Evolutionary conservation across 768 basidiomycete species (phyloP), one percentile per base, ranked within the genome.

Genomic region (Termitomyces sp.): DNA sequence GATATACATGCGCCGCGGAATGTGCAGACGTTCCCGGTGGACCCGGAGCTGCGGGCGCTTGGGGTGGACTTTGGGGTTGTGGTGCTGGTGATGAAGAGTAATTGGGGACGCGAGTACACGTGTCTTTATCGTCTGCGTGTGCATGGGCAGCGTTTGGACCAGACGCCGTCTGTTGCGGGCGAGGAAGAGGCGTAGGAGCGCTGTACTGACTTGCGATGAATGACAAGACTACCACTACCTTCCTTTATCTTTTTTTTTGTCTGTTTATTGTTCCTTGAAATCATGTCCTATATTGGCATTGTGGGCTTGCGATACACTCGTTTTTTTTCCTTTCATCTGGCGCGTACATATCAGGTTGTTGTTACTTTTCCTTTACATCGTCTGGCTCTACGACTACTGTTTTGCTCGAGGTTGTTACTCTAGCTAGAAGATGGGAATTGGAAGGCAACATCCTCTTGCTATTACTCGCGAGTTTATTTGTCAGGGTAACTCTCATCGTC

Each of bases 71-170:
- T 96, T 65, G 91, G 91, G 2, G 75, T 96, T 53, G 90, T 98
- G 28, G 84, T 88, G 59, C 76, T 97, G 67, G 76, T 83, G 61
- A 77, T 98, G 64, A 79, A 84, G 72, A 88, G 77, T 67, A 98
- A 98, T 68, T 98, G 94, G 88, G 96, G 95, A 42, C 77, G 78
- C 6, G 85, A 88, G 57, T 92, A 81, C 68, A 97, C 95, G 0
- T 98, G 96, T 71, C 71, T 98, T 39, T 98, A 94, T 71, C 84
- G 91, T 45, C 75, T 93, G 73, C 81, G 91, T 44, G 88, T 91
- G 31, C 90, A 92, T 65, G 91, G 91, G 16, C 74, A 81, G 62
- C 75, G 69, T 55, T 65, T 84, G 52, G 78, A 71, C 12, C 79
- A 75, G 53, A 63, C 69, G 20, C 16, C 15, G 6, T 12, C n/a